phyloP scores from a whole-genome alignment of 2,329 filamentous ascomycete genomes.

The Alternaria gaisen region DNA sequence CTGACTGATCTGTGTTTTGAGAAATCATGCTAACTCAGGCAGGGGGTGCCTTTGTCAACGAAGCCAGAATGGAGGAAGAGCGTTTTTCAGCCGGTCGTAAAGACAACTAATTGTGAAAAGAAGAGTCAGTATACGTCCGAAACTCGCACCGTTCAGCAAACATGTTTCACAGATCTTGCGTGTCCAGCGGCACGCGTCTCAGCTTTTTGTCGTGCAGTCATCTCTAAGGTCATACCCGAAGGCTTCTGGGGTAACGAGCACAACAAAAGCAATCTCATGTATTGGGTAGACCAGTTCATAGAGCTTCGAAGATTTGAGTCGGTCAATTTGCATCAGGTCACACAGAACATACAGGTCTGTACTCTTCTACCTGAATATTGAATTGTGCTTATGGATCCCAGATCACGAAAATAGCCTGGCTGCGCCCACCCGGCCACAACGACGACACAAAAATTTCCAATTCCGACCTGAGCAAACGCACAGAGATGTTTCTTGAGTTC shows the following conservation, averaged over 20 bases:
- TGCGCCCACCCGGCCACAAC: slow-evolving; percentile 63
- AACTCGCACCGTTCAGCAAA: slow-evolving; percentile 28
- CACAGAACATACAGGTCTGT: slow-evolving; percentile 76
- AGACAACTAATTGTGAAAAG: slow-evolving; percentile 14
- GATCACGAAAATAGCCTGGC: slow-evolving; percentile 77
- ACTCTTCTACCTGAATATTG: slow-evolving; percentile 13
- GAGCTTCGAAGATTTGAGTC: slow-evolving; percentile 81
- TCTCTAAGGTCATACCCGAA: slow-evolving; percentile 76
- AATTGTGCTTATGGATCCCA: slow-evolving; percentile 49
- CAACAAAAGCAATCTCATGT: slow-evolving; percentile 71
- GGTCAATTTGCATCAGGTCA: slow-evolving; percentile 78
- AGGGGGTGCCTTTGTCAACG: slow-evolving; percentile 39
- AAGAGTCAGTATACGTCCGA: slow-evolving; percentile 5
- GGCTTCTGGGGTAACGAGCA: slow-evolving; percentile 75
- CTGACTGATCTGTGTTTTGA: not conserved
- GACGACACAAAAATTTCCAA: slow-evolving; percentile 66
- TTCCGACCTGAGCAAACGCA: slow-evolving; percentile 78
- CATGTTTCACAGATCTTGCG: slow-evolving; percentile 70
- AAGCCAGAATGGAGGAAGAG: slow-evolving; percentile 38
- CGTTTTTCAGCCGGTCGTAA: slow-evolving; percentile 11
- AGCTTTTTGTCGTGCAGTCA: slow-evolving; percentile 81
- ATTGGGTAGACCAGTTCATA: slow-evolving; percentile 80
- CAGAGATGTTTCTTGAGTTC: slow-evolving; percentile 82
- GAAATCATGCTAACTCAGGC: slow-evolving; percentile 21
- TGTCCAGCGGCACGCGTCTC: slow-evolving; percentile 76